A percentile compares a stretch with the other conserved stretches of the same genome.
Conservation (phyloP, 2,329 filamentous ascomycete species). For the Orbilia quercus region DNA sequence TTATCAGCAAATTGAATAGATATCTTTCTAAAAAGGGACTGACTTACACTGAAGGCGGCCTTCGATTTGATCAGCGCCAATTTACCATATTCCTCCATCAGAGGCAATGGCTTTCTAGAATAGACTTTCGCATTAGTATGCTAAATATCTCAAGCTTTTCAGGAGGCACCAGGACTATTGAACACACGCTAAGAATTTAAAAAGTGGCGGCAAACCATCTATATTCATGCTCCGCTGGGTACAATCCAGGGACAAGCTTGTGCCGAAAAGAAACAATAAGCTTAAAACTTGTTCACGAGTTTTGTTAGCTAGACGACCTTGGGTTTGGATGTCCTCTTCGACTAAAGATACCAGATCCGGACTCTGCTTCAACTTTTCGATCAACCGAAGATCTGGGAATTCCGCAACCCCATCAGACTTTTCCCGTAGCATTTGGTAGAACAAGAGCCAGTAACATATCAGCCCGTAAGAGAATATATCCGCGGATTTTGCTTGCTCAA, state of each 20-base stretch:
- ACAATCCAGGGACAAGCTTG: neutral
- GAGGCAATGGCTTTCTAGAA: conserved; percentile 3
- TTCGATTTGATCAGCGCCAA: conserved; percentile 4
- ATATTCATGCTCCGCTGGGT: neutral
- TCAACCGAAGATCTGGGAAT: neutral
- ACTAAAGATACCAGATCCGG: neutral
- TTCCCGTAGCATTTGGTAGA: conserved; percentile 1
- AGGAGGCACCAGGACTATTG: neutral
- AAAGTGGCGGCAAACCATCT: neutral
- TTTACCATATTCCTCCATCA: conserved; percentile 22
- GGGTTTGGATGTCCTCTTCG: neutral
- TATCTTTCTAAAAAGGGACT: too few species aligned
- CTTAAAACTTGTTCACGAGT: neutral
- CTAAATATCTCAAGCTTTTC: neutral
- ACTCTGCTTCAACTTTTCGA: neutral
- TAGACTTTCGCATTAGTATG: neutral
- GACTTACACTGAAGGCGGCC: conserved; percentile 14
- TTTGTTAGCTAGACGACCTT: neutral
- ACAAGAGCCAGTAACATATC: conserved; percentile 16
- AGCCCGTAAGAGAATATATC: conserved; percentile 17
- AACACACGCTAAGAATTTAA: neutral
- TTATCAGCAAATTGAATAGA: neutral
- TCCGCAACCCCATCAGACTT: neutral
- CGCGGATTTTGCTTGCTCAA: conserved; percentile 10
- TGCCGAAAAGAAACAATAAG: neutral